Evolutionary conservation across 768 basidiomycete genomes (phyloP).

Genomic region (Tulasnella sp.): DNA sequence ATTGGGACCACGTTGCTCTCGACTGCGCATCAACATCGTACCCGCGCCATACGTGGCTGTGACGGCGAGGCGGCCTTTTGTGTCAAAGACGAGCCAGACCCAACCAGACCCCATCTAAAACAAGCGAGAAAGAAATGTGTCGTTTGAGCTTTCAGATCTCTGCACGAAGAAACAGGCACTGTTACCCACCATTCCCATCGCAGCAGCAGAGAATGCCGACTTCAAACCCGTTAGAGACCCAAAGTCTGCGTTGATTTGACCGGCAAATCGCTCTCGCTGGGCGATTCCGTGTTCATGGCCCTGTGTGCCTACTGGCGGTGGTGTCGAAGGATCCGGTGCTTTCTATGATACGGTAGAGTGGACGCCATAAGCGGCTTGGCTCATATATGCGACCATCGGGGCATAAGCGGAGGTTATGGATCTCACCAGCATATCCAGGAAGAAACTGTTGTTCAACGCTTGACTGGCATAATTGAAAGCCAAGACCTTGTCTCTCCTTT

Average conservation of each 20-base stretch:
- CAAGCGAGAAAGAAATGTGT: not conserved
- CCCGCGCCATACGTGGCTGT: constrained; percentile 82
- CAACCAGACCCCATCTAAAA: constrained; percentile 55
- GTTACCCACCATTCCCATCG: constrained; percentile 42
- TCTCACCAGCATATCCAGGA: constrained; percentile 74
- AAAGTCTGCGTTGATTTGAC: constrained; percentile 36
- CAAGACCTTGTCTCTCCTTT: constrained; percentile 45
- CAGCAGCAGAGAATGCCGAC: constrained; percentile 64
- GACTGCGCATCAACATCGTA: constrained; percentile 57
- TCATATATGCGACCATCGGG: no score
- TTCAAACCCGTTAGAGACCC: constrained; percentile 59
- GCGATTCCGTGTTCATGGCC: constrained; percentile 34
- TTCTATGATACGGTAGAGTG: constrained; percentile 26
- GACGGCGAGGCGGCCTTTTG: constrained; percentile 47
- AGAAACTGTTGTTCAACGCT: constrained; percentile 92
- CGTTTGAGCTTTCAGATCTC: not conserved
- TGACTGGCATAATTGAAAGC: constrained; percentile 87
- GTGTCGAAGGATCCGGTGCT: constrained; percentile 27
- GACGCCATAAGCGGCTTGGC: not conserved
- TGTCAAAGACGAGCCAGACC: constrained; percentile 79
- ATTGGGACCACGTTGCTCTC: constrained; percentile 25
- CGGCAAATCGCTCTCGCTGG: constrained; percentile 25
- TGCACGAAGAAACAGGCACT: not conserved
- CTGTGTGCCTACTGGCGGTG: constrained; percentile 20
- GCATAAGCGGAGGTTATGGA: no score